Evolutionary conservation across 345 rosid genomes (phyloP).

Genomic region (Hibiscus tridactylites): DNA sequence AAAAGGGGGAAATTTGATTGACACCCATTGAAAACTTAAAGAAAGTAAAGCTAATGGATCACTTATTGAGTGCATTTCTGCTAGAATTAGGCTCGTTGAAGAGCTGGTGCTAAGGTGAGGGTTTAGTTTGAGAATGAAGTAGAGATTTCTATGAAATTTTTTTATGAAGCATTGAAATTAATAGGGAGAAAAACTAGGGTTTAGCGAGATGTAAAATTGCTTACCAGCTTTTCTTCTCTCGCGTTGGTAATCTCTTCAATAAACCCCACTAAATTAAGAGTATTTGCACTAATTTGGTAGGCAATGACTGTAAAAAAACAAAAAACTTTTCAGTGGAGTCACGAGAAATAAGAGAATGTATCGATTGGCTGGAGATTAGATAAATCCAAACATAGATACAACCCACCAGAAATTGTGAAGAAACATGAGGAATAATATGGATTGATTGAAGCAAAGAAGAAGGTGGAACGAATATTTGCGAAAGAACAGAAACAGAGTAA

Average conservation of each 20-base stretch:
- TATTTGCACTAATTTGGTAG: no score
- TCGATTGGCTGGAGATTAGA: no score
- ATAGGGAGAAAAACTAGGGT: background rate
- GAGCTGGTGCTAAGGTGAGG: slow-evolving; percentile 20
- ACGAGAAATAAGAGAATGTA: no score
- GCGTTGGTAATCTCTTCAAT: background rate
- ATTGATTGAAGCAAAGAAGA: no score
- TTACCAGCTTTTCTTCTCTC: background rate
- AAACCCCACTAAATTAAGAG: background rate
- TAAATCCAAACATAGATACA: no score
- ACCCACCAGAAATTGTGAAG: no score
- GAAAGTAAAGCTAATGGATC: slow-evolving; percentile 11
- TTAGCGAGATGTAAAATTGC: background rate
- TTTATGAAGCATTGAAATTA: background rate
- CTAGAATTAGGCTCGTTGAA: slow-evolving; percentile 10
- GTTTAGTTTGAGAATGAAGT: slow-evolving; percentile 24
- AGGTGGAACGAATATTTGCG: no score
- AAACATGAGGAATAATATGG: no score
- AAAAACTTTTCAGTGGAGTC: no score
- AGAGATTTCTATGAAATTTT: slow-evolving; percentile 29
- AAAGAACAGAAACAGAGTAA: no score
- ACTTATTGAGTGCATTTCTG: slow-evolving; percentile 5
- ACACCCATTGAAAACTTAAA: slow-evolving; percentile 1
- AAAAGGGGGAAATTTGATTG: no score
- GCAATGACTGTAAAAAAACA: no score